These are phyloP conservation scores for Lojkania enalia DNA, from an alignment of 2,329 filamentous ascomycete genomes.

Conservation along the genomic window DNA sequence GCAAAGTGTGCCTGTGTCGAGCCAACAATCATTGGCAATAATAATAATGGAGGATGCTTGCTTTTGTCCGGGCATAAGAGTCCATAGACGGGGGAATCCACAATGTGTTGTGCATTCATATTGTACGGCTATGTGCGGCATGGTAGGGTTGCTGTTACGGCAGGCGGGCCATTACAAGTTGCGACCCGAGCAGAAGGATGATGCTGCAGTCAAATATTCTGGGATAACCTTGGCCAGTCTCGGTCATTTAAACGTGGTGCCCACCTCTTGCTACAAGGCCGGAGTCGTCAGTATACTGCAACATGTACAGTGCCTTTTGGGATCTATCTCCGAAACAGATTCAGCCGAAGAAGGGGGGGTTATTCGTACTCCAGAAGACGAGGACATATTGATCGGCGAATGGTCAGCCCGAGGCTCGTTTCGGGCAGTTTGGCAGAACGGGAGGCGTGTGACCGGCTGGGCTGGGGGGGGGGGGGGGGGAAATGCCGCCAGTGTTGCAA, in stretches of 20 bases:
- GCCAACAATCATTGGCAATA: too few relatives aligned
- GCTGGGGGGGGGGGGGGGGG: neutral
- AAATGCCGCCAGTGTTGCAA: conserved; percentile 13
- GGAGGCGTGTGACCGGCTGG: neutral
- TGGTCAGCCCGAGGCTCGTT: conserved; percentile 12
- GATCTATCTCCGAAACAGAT: conserved; percentile 22
- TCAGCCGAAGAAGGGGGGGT: conserved; percentile 20
- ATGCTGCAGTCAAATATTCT: conserved; percentile 20
- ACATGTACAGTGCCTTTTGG: conserved; percentile 15
- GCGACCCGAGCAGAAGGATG: conserved; percentile 5
- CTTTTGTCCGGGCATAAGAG: too few relatives aligned
- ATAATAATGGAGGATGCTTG: too few relatives aligned
- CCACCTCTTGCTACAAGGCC: conserved; percentile 1
- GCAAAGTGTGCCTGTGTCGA: too few relatives aligned
- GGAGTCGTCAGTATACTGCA: conserved; percentile 6
- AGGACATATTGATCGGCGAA: neutral
- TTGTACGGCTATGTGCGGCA: too few relatives aligned
- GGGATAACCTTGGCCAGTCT: conserved; percentile 17
- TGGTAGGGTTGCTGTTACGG: too few relatives aligned
- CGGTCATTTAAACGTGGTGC: conserved; percentile 8
- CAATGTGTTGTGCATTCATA: too few relatives aligned
- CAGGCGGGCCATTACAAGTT: neutral
- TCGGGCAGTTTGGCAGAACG: conserved; percentile 7
- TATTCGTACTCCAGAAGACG: conserved; percentile 12
- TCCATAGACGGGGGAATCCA: too few relatives aligned